Base-by-base conservation (phyloP, 1,139 yeast genomes). In the Candida freyschussii region DNA sequence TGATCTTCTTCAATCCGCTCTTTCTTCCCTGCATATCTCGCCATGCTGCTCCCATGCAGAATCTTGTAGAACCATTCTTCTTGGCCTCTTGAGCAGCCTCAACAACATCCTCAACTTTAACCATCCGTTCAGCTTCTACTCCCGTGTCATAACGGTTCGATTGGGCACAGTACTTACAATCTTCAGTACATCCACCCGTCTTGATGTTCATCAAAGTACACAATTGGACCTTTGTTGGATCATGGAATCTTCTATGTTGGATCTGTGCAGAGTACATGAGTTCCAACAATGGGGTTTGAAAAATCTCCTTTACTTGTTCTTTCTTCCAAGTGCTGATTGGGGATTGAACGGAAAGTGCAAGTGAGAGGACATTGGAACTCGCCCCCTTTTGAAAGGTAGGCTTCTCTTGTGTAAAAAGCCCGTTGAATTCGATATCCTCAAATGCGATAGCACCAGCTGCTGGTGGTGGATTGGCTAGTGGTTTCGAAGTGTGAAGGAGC, bases 21-120 rank as follows among this genome's bases (percentile, higher is more conserved):
- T 80, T 82, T 31, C 93, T 64, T 8, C 93, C 93, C 29, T 66
- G 63, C 93, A 83, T 82, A 42, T 81, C 91, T 53, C 94, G 68
- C 91, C 91, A 83, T 2, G 93, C 94, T 10, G 91, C 86, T 27
- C 93, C 94, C 79, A 82, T 75, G 53, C 94, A 82, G 51, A 82
- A 82, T 40, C 94, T 64, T 0, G 93, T 82, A 1, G 82, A 72
- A 0, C 91, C 91, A 43, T 80, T 80, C 6, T 52, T 61, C 48
- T 79, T 78, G 6, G 93, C 91, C 33, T 67, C 68, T 29, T 59
- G 60, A 0, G 93, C 93, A 27, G 75, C 79, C 31, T 61, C 67
- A 51, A 78, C 60, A 1, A 83, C 91, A 17, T 67, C 67, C 3
- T 79, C 87, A 11, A 80, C 54, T 17, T 65, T 60, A 15, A 80